phyloP scores from a whole-genome alignment of 73 alveolate genomes.

The Paramecium pentaurelia region DNA sequence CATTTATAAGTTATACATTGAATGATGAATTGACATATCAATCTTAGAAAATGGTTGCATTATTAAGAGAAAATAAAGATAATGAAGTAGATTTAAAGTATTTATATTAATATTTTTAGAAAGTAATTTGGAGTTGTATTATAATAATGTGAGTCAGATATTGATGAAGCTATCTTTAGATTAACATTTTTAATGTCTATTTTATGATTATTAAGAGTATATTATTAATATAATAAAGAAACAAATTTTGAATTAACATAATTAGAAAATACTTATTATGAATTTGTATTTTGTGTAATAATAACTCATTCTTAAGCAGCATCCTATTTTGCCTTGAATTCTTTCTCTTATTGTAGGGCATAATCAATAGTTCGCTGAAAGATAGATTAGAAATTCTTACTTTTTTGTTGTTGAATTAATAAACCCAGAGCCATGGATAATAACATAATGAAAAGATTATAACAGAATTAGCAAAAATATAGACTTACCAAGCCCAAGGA shows the following conservation, averaged over 20 bases:
- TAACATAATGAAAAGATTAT: not conserved
- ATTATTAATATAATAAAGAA: not conserved
- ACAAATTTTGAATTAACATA: not conserved
- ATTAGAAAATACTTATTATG: not conserved
- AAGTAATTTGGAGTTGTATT: not conserved
- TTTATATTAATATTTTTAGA: not conserved
- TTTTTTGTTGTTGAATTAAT: not conserved
- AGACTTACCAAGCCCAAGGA: conserved; percentile 55
- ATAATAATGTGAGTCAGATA: not conserved
- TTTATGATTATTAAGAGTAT: not conserved
- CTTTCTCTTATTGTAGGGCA: conserved; percentile 11
- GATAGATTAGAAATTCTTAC: not conserved
- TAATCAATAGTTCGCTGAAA: conserved; percentile 1
- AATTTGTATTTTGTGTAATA: not conserved
- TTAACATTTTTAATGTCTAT: not conserved
- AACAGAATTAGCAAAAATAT: conserved; percentile 35
- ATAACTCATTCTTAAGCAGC: conserved; percentile 9
- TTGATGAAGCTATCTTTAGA: not conserved
- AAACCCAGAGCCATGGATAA: conserved; percentile 42
- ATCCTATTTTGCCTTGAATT: not conserved
- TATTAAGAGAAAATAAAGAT: conserved; percentile 13
- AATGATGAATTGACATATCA: not conserved
- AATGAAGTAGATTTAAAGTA: conserved; percentile 8
- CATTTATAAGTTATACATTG: not conserved
- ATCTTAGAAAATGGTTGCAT: conserved; percentile 34